Evolutionary conservation across 495 filamentous ascomycete genomes (phyloP), one percentile per base, ranked within the genome.

Genomic region (Aspergillus cristatus): DNA sequence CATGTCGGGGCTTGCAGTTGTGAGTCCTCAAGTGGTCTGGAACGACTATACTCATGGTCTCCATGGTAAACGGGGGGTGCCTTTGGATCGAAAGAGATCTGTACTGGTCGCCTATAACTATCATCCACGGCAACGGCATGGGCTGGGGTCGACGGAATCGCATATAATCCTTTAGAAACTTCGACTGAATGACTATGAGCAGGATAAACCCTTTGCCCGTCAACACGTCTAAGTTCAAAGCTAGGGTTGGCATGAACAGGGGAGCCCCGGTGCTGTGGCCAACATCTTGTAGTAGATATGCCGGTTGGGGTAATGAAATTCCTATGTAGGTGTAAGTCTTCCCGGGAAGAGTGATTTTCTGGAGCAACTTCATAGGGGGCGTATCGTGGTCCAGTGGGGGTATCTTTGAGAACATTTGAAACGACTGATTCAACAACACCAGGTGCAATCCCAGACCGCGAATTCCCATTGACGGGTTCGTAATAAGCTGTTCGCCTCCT

Each of bases 401-500:
- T 3, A 31, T 33, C 33, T 20, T 40, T 26, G n/a, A 37, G 32
- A 16, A 35, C 29, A 22, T 22, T 17, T 3, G 31, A 6, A 15
- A 28, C 18, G 20, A 40, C 18, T 11, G 20, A 7, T 7, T 39
- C 42, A 37, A 47, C 34, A 24, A 41, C 18, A 14, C 20, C 30
- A 24, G 44, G 35, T 30, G 38, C 44, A 38, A 39, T 47, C 17
- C 15, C 32, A 35, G n/a, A 28, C 30, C 28, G 32, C 14, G 26
- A 11, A 2, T 38, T 34, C 6, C 44, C 25, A 10, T 38, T 38
- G 11, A 35, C 35, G 38, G 40, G 36, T 12, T 51, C 45, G 32
- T 51, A 48, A 34, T 55, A 48, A 22, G 44, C 45, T 44, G 58
- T 25, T 6, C 63, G 58, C 40, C 63, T 56, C 40, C 56, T 52